These are phyloP conservation scores for Paramecium bursaria DNA, from an alignment of 73 alveolate genomes.

Conservation along the genomic window DNA sequence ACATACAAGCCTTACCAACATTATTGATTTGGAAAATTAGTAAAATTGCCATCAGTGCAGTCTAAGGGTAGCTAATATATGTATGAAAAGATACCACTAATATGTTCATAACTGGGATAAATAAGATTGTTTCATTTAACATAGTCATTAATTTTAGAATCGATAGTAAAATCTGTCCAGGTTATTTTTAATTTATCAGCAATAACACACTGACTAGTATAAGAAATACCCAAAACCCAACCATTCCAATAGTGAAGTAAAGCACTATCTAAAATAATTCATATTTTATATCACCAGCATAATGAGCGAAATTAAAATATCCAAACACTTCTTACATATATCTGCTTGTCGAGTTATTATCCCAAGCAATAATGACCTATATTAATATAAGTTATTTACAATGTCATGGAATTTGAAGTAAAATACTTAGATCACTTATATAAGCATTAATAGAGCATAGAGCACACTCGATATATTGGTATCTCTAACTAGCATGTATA, in stretches of 20 bases:
- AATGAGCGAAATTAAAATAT: constrained; percentile 52
- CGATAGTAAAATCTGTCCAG: background rate
- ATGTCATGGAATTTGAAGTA: constrained; percentile 30
- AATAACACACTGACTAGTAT: background rate
- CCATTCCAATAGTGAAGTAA: constrained; percentile 1
- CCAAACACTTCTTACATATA: constrained; percentile 7
- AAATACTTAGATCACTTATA: background rate
- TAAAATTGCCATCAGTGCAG: constrained; percentile 39
- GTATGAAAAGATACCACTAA: background rate
- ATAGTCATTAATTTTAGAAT: constrained; percentile 3
- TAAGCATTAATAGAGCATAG: background rate
- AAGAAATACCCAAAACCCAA: constrained; percentile 16
- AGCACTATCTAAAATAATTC: background rate
- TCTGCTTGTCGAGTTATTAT: background rate
- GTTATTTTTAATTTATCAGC: background rate
- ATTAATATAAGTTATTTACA: background rate
- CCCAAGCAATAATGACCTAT: constrained; percentile 16
- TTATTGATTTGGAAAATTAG: background rate
- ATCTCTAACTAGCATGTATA: constrained; percentile 33
- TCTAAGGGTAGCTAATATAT: constrained; percentile 1
- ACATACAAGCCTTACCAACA: constrained; percentile 41
- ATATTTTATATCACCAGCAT: background rate
- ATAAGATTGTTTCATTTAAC: background rate
- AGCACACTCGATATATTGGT: constrained; percentile 2
- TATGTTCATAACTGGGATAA: background rate